phyloP scores from a whole-genome alignment of 441 rosid genomes.

The Pelargonium citronellum region DNA sequence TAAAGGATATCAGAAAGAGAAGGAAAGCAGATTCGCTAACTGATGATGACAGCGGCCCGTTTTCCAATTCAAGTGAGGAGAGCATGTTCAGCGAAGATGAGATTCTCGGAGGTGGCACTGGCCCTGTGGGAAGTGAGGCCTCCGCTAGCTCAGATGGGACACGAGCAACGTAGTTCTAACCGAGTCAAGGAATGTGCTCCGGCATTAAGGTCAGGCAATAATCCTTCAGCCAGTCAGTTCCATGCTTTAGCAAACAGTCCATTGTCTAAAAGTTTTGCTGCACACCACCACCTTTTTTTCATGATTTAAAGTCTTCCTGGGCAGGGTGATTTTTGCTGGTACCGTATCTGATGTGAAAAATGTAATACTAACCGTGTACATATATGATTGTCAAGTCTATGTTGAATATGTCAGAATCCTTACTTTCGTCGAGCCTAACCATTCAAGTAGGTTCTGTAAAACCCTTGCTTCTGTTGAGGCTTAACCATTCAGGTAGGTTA shows the following conservation, averaged over 20 bases:
- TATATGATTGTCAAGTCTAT: constrained; percentile 5
- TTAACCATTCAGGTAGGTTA: constrained; percentile 7
- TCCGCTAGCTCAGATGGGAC: constrained; percentile 62
- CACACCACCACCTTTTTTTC: too few species aligned
- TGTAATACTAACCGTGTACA: background rate
- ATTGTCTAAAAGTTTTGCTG: too few species aligned
- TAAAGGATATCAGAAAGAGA: constrained; percentile 16
- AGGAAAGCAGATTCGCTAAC: constrained; percentile 8
- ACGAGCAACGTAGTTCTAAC: constrained; percentile 25
- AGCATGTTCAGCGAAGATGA: constrained; percentile 32
- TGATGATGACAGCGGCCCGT: constrained; percentile 35
- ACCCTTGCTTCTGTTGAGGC: constrained; percentile 7
- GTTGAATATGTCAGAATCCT: constrained; percentile 6
- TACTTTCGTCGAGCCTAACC: constrained; percentile 1
- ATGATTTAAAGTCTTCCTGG: too few species aligned
- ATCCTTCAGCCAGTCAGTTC: background rate
- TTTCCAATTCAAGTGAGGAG: constrained; percentile 67
- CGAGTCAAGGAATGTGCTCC: background rate
- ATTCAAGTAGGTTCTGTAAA: constrained; percentile 9
- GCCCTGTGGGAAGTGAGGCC: constrained; percentile 37
- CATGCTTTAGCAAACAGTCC: background rate
- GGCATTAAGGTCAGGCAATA: constrained; percentile 6
- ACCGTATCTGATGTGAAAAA: constrained; percentile 1
- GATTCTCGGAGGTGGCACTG: constrained; percentile 21
- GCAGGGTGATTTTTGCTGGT: too few species aligned